A percentile compares a stretch with the other conserved stretches of the same genome.
phyloP scores from a whole-genome alignment of 768 basidiomycete species.

The Hortiboletus campestris region DNA sequence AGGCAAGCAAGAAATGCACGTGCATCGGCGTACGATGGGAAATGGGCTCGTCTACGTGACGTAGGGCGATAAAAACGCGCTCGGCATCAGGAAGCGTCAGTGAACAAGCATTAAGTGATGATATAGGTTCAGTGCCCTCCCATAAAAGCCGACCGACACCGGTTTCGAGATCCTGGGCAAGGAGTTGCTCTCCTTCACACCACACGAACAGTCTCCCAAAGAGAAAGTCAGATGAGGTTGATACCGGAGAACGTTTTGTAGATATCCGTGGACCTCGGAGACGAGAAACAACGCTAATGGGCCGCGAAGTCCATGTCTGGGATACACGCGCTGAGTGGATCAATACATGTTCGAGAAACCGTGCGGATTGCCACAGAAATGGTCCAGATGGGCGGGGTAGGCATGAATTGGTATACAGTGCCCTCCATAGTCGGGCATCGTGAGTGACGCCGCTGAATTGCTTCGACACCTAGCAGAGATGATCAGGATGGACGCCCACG shows the following conservation, averaged over 20 bases:
- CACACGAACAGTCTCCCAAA: slow-evolving; percentile 25
- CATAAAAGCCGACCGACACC: slow-evolving; percentile 21
- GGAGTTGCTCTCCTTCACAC: slow-evolving; percentile 19
- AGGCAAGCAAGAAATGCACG: slow-evolving; percentile 1
- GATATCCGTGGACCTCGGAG: slow-evolving; percentile 17
- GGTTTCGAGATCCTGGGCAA: slow-evolving; percentile 22
- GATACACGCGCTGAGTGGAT: slow-evolving; percentile 18
- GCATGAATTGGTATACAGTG: slow-evolving; percentile 14
- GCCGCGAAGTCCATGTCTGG: slow-evolving; percentile 20
- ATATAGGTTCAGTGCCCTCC: slow-evolving; percentile 11
- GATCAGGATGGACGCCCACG: background rate
- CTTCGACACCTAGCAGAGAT: slow-evolving; percentile 17
- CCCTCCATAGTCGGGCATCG: slow-evolving; percentile 19
- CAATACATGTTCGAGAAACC: slow-evolving; percentile 18
- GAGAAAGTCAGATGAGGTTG: slow-evolving; percentile 22
- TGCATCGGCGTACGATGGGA: slow-evolving; percentile 19
- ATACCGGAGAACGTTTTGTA: slow-evolving; percentile 8
- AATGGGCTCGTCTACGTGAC: slow-evolving; percentile 16
- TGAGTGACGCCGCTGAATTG: slow-evolving; percentile 13
- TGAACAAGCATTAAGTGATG: slow-evolving; percentile 20
- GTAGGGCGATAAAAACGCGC: slow-evolving; percentile 21
- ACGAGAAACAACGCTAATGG: slow-evolving; percentile 9
- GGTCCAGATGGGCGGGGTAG: slow-evolving; percentile 23
- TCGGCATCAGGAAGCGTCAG: slow-evolving; percentile 15
- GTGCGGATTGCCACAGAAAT: slow-evolving; percentile 20